Evolutionary conservation across 345 rosid species (phyloP).

Genomic region (Hibiscus trionum): DNA sequence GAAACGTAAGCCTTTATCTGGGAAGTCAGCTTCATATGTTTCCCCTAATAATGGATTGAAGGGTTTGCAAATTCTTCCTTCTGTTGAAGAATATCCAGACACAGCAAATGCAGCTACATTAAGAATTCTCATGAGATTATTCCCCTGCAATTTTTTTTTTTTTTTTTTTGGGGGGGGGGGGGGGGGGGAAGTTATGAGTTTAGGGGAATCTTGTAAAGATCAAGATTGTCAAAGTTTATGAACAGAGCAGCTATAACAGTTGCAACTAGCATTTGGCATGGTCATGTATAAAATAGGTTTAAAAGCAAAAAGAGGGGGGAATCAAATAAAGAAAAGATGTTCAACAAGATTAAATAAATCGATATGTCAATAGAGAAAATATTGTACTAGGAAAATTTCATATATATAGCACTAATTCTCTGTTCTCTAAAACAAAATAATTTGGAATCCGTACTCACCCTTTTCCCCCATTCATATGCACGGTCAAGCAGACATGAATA

Average conservation of each 20-base stretch:
- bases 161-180: too few species aligned
- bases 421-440: background rate
- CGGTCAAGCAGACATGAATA: slow-evolving; percentile 87
- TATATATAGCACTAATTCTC: background rate
- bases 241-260: background rate
- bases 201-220: background rate
- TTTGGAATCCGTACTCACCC: slow-evolving; percentile 35
- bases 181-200: background rate
- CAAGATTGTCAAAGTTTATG: background rate
- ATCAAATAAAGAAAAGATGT: background rate
- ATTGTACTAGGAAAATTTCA: background rate
- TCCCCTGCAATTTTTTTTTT: too few species aligned
- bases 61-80: slow-evolving; percentile 96
- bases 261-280: background rate
- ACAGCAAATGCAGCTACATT: slow-evolving; percentile 99
- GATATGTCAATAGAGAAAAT: background rate
- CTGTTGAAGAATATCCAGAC: slow-evolving; percentile 96
- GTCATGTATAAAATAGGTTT: background rate
- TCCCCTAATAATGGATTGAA: slow-evolving; percentile 98
- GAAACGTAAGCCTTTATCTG: slow-evolving; percentile 87
- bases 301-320: background rate
- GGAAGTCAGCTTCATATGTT: slow-evolving; percentile 91
- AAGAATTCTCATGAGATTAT: slow-evolving; percentile 56
- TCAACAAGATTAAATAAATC: background rate
- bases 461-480: slow-evolving; percentile 88